Conservation (phyloP, 1,284 basidiomycete genomes). For the Bjerkandera adusta region DNA sequence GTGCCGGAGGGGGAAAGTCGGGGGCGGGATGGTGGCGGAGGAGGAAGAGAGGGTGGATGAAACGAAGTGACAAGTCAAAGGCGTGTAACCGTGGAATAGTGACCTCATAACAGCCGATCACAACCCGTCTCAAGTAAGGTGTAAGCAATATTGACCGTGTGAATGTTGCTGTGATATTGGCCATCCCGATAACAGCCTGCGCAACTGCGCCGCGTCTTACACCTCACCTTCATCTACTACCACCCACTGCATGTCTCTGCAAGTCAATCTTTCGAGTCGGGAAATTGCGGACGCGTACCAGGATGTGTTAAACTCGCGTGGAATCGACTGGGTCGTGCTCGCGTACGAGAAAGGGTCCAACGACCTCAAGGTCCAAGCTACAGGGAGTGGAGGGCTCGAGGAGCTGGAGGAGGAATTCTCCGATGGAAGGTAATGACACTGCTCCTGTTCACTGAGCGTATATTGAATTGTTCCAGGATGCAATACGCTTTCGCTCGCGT, state of each 20-base stretch:
- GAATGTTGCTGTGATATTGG: too few species aligned
- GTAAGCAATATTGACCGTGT: too few species aligned
- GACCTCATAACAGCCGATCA: too few species aligned
- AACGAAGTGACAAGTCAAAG: too few species aligned
- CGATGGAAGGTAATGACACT: slow-evolving; percentile 72
- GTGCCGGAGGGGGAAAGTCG: too few species aligned
- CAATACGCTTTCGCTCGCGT: slow-evolving; percentile 94
- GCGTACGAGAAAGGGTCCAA: slow-evolving; percentile 86
- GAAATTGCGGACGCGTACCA: slow-evolving; percentile 81
- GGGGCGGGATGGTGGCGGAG: too few species aligned
- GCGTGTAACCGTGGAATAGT: too few species aligned
- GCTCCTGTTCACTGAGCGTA: slow-evolving; percentile 4
- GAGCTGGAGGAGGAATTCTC: slow-evolving; percentile 94
- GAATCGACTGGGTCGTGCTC: slow-evolving; percentile 86
- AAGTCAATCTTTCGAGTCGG: slow-evolving; percentile 69
- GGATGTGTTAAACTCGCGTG: slow-evolving; percentile 70
- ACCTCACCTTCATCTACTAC: slow-evolving; percentile 2
- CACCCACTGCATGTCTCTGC: slow-evolving; percentile 58
- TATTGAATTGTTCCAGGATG: slow-evolving; percentile 51
- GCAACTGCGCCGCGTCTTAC: too few species aligned
- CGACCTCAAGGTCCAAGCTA: slow-evolving; percentile 87
- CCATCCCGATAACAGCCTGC: too few species aligned
- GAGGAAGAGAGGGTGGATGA: too few species aligned
- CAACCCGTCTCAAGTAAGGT: too few species aligned
- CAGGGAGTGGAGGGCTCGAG: slow-evolving; percentile 84